Evolutionary conservation across 805 yeast genomes (phyloP).

Genomic region (Ogataea degrootiae): DNA sequence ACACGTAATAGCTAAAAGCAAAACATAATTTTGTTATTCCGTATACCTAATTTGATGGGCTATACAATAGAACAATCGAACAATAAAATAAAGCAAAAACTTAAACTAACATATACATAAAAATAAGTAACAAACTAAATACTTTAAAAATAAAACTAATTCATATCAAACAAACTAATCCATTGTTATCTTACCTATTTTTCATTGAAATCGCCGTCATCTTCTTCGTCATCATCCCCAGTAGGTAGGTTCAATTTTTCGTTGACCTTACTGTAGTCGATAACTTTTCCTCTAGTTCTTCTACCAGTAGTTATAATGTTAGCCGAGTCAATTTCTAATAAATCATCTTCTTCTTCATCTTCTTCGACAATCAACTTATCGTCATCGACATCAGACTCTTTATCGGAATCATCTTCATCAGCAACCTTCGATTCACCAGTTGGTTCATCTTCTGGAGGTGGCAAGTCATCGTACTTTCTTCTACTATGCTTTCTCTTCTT

Average conservation of each 20-base stretch:
- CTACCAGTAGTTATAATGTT: conserved; percentile 83
- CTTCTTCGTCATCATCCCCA: conserved; percentile 43
- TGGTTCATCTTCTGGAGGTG: conserved; percentile 16
- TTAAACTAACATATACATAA: background rate
- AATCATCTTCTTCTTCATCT: conserved; percentile 69
- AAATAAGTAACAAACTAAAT: background rate
- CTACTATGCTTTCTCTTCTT: conserved; percentile 21
- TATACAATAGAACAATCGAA: too few species aligned
- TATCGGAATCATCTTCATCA: conserved; percentile 28
- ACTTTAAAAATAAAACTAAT: too few species aligned
- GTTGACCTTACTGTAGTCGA: conserved; percentile 80
- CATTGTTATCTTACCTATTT: background rate
- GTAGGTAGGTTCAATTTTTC: conserved; percentile 54
- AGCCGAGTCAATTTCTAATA: conserved; percentile 72
- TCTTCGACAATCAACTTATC: conserved; percentile 52
- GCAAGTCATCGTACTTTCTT: conserved; percentile 20
- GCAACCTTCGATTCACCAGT: conserved; percentile 28
- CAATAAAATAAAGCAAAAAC: too few species aligned
- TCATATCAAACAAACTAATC: too few species aligned
- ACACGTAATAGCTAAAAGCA: too few species aligned
- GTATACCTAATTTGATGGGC: too few species aligned
- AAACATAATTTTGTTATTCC: too few species aligned
- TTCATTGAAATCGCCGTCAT: conserved; percentile 41
- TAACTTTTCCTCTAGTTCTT: conserved; percentile 85
- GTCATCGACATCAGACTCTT: conserved; percentile 42